Conservation (phyloP, 345 rosid species). For the Syzygium jambos region DNA sequence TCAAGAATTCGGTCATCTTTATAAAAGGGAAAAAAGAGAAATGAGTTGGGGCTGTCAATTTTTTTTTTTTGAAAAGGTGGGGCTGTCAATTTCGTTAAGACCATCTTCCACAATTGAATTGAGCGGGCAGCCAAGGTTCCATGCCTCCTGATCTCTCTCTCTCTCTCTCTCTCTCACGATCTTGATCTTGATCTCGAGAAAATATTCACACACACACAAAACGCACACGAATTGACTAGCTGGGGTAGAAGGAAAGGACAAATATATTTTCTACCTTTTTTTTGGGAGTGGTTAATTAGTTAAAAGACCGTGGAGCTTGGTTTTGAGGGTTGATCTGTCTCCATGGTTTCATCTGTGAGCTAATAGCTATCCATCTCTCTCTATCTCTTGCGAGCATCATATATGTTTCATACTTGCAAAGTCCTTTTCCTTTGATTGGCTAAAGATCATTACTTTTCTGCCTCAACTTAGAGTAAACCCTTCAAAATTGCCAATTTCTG, state of each 20-base stretch:
- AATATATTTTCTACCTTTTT: not conserved
- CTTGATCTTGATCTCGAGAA: too few species aligned
- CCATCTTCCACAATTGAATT: not conserved
- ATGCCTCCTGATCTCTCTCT: not conserved
- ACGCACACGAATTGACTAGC: not conserved
- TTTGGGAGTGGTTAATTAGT: not conserved
- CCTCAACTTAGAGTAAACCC: not conserved
- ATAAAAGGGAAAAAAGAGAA: not conserved
- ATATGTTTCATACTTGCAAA: not conserved
- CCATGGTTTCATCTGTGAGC: not conserved
- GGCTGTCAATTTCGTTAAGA: not conserved
- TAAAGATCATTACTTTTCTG: not conserved
- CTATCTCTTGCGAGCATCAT: not conserved
- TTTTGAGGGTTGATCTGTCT: not conserved
- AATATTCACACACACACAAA: not conserved
- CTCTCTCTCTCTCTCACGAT: too few species aligned
- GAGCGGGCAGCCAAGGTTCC: not conserved
- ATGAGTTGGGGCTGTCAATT: not conserved
- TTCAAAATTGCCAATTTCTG: not conserved
- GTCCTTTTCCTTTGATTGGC: not conserved
- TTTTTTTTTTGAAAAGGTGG: too few species aligned
- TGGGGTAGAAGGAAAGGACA: not conserved
- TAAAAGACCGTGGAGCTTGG: not conserved
- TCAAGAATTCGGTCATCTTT: not conserved
- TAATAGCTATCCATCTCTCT: not conserved